Evolutionary conservation across 2,329 filamentous ascomycete species (phyloP).

Genomic region (Xylaria hypoxylon): DNA sequence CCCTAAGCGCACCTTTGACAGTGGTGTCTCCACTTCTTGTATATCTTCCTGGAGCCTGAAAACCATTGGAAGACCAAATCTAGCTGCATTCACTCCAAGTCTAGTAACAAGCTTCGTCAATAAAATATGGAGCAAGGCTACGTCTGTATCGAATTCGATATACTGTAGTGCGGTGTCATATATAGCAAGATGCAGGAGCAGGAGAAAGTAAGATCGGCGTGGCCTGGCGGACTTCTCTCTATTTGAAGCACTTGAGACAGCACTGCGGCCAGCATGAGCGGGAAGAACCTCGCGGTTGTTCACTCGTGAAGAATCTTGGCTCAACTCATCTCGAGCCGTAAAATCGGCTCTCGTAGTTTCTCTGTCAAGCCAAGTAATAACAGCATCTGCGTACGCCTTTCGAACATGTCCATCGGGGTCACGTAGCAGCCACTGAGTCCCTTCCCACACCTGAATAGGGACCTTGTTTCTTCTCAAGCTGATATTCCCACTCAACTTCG

Average conservation of each 20-base stretch:
- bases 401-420: slow-evolving; percentile 83
- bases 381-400: slow-evolving; percentile 84
- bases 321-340: slow-evolving; percentile 67
- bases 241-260: slow-evolving; percentile 74
- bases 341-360: slow-evolving; percentile 78
- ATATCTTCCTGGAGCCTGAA: slow-evolving; percentile 89
- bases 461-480: slow-evolving; percentile 79
- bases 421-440: slow-evolving; percentile 91
- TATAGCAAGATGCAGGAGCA: slow-evolving; percentile 85
- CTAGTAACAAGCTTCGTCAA: slow-evolving; percentile 78
- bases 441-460: slow-evolving; percentile 89
- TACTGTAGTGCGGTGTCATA: slow-evolving; percentile 87
- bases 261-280: slow-evolving; percentile 67
- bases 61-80: slow-evolving; percentile 87
- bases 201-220: slow-evolving; percentile 77
- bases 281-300: slow-evolving; percentile 57
- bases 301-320: slow-evolving; percentile 57
- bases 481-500: slow-evolving; percentile 67
- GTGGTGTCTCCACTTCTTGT: slow-evolving; percentile 70
- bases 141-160: slow-evolving; percentile 77
- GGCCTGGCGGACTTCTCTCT: slow-evolving; percentile 67
- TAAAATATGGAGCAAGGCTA: slow-evolving; percentile 81
- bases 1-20: slow-evolving; percentile 81
- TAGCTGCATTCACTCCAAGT: slow-evolving; percentile 84
- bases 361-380: slow-evolving; percentile 85